Evolutionary conservation across 345 rosid genomes (phyloP), one percentile per base, ranked within the genome.

Genomic region (Hirschfeldia incana): DNA sequence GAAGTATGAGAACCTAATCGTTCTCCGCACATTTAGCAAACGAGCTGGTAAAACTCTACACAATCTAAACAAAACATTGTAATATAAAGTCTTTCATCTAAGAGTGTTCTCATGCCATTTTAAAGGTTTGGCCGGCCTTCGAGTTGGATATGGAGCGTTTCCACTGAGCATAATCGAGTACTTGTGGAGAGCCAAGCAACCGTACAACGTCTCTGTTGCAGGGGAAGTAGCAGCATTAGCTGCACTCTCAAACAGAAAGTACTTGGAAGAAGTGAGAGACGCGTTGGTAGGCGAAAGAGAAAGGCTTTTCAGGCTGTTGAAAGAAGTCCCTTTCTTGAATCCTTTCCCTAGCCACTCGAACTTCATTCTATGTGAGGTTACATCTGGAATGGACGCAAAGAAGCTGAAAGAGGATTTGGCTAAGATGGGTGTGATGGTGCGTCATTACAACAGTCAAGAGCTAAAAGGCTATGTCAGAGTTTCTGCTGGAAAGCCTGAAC

Each of bases 61-160:
- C 30, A n/a, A 26, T 34, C 12, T 71, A 28, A 77, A 37, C 71
- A 12, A 44, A 2, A 42, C 73, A 34, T 32, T 32, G 30, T 58
- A 4, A 2, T 37, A 67, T 58, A 26, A 58, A 32, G 13, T 12
- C 9, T 49, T 49, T 27, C 12, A 64, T 55, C 37, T 62, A 8
- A 78, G 26, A 66, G 42, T 34, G 3, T 6, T 78, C 9, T 68
- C 53, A 53, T 60, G 21, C 32, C 34, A 1, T 61, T 5, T 84
- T 86, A 1, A 49, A 94, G 98, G 94, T 70, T 83, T 94, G 75
- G 98, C 98, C 15, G 98, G 98, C 49, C 86, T 94, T 1, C 86
- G 98, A 4, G 94, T 92, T 76, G 98, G 98, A 62, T 94, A 94
- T 72, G 98, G 98, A 78, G 92, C 98, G 60, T 94, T 94, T 78